A percentile compares a stretch with the other conserved stretches of the same genome.
phyloP scores from a whole-genome alignment of 192 early-diverging fungal genomes.

The Chytriomyces sp. region DNA sequence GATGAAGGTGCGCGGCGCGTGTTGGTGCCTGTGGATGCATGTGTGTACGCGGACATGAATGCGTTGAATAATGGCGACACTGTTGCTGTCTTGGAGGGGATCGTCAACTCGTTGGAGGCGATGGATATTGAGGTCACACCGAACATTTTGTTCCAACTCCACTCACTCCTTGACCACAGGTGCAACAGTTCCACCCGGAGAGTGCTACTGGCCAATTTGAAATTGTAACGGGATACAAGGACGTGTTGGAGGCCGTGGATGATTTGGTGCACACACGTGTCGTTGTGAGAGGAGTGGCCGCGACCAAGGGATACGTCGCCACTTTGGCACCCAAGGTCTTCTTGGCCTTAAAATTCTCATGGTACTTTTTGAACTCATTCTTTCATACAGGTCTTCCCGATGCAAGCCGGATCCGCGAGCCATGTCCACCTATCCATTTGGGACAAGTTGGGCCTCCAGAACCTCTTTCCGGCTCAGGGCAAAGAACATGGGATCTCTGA shows the following conservation, averaged over 20 bases:
- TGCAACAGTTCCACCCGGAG: constrained; percentile 13
- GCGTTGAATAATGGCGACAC: neutral
- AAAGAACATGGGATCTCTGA: neutral
- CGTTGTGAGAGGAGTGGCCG: neutral
- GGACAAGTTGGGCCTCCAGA: neutral
- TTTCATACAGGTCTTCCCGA: constrained; percentile 1
- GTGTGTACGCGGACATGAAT: neutral
- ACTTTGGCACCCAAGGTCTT: constrained; percentile 13
- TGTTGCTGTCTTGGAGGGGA: neutral
- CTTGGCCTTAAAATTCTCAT: too few species aligned
- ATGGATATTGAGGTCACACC: constrained; percentile 6
- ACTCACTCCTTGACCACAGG: too few species aligned
- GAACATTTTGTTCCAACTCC: too few species aligned
- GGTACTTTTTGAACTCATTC: too few species aligned
- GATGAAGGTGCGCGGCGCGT: too few species aligned
- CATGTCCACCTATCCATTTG: constrained; percentile 7
- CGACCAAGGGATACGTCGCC: neutral
- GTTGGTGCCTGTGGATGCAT: neutral
- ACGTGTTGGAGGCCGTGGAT: neutral
- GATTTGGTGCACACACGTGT: neutral
- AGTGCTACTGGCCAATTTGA: neutral
- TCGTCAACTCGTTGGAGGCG: neutral
- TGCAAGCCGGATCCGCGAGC: neutral
- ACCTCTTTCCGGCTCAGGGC: neutral
- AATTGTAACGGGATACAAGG: constrained; percentile 6